These are phyloP conservation scores for Gyrodon lividus DNA, from an alignment of 768 basidiomycete species.

Conservation along the genomic window DNA sequence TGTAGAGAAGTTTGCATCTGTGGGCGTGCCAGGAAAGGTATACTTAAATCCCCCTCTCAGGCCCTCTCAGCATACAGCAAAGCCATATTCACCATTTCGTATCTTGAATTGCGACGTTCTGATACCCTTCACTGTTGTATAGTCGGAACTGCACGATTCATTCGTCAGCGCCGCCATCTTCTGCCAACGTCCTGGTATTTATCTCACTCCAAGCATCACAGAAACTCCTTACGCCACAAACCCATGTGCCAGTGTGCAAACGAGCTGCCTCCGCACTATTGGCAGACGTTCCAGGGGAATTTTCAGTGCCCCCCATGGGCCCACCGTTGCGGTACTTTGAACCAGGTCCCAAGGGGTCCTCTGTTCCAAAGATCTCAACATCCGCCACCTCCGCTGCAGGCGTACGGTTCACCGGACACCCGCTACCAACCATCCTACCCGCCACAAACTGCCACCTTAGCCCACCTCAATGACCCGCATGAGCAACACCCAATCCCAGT, in stretches of 20 bases:
- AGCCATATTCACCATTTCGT: neutral
- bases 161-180: neutral
- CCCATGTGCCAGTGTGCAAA: neutral
- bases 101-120: neutral
- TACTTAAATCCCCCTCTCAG: neutral
- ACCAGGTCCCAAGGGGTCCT: neutral
- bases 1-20: neutral
- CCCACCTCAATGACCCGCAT: neutral
- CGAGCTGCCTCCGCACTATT: no score
- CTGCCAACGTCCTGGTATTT: neutral
- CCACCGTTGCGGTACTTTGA: no score
- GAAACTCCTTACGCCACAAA: neutral
- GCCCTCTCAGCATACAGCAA: neutral
- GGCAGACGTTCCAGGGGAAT: no score
- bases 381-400: neutral
- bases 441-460: neutral
- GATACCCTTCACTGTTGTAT: neutral
- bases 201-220: neutral
- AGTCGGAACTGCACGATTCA: neutral
- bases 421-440: no score
- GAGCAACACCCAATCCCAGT: neutral
- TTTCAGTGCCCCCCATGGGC: neutral
- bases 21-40: neutral
- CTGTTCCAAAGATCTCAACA: no score
- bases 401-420: neutral